Conservation (phyloP, 2,329 filamentous ascomycete genomes). For the Colletotrichum chrysophilum region DNA sequence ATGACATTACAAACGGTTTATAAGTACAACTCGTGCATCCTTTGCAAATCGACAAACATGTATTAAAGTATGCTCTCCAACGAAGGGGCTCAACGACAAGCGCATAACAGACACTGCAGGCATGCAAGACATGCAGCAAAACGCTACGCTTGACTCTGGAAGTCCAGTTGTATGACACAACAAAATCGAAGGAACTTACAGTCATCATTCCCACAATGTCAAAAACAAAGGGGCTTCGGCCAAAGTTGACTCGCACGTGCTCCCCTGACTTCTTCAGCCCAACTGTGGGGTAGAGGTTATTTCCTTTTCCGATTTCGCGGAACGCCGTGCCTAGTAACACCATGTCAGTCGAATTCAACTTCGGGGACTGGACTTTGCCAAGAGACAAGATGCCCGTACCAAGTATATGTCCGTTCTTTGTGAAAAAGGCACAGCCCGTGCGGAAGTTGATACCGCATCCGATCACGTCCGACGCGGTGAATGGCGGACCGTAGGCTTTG, state of each 20-base stretch:
- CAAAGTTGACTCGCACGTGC: constrained; percentile 69
- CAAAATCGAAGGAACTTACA: constrained; percentile 51
- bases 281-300: constrained; percentile 64
- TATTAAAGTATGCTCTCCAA: not conserved
- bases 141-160: not conserved
- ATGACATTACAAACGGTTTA: not conserved
- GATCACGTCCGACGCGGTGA: constrained; percentile 61
- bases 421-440: constrained; percentile 70
- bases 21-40: not conserved
- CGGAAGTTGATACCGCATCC: constrained; percentile 72
- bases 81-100: not conserved
- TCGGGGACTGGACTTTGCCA: not conserved
- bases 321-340: constrained; percentile 68
- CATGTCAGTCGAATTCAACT: constrained; percentile 16
- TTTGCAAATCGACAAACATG: not conserved
- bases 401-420: constrained; percentile 65
- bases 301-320: constrained; percentile 62
- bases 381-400: constrained; percentile 44
- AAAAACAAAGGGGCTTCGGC: constrained; percentile 80
- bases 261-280: constrained; percentile 71
- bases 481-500: constrained; percentile 61
- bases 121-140: not conserved
- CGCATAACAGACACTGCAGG: not conserved
- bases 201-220: constrained; percentile 88
- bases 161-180: not conserved